These are phyloP conservation scores for Canna indica DNA, from an alignment of 176 grass and related monocot species.

Conservation along the genomic window DNA sequence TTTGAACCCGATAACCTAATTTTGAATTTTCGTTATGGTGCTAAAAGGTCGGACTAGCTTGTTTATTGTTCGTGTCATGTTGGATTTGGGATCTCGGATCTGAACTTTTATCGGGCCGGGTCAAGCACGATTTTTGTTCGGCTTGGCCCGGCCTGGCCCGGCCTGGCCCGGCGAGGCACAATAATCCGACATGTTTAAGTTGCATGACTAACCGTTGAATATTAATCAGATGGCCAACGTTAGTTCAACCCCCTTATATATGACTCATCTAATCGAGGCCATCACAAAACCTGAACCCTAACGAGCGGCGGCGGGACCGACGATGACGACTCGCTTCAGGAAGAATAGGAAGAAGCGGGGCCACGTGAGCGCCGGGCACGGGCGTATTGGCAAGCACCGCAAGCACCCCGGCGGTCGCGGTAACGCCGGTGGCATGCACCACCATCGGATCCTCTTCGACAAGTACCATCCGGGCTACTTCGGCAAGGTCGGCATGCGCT, in stretches of 20 bases:
- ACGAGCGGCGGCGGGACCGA: neutral
- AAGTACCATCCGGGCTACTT: neutral
- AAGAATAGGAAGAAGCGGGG: neutral
- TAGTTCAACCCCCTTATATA: neutral
- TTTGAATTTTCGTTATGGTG: too few relatives aligned
- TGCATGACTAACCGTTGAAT: neutral
- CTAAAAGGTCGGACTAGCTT: too few relatives aligned
- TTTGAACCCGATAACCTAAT: too few relatives aligned
- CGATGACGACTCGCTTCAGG: slow-evolving; percentile 1
- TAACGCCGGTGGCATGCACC: neutral
- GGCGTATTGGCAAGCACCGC: neutral
- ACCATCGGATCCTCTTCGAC: slow-evolving; percentile 1
- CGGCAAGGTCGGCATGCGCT: slow-evolving; percentile 2
- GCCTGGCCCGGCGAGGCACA: too few relatives aligned
- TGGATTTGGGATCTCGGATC: too few relatives aligned
- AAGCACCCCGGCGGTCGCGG: neutral
- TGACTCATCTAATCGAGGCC: neutral
- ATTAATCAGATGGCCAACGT: neutral
- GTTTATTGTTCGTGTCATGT: too few relatives aligned
- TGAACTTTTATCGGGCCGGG: too few relatives aligned
- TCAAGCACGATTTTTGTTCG: too few relatives aligned
- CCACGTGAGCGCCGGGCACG: neutral
- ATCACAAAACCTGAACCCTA: neutral
- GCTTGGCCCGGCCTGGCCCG: too few relatives aligned
- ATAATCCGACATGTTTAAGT: too few relatives aligned